Conservation (phyloP, 2,329 filamentous ascomycete genomes). For the Phyllosticta ampelicida region DNA sequence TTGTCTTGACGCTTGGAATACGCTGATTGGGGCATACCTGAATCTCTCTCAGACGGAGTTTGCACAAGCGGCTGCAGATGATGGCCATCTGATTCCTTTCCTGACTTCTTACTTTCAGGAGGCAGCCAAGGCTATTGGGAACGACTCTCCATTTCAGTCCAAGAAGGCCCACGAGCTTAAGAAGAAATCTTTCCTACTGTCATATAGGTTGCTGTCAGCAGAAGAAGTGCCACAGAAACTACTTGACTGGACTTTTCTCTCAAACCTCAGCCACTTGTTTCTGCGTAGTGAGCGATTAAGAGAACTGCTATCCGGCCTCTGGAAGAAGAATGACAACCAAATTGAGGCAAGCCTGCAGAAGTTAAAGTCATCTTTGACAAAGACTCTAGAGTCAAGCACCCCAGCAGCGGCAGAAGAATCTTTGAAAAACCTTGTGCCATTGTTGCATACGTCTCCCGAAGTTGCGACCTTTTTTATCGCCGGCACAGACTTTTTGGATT, state of each 20-base stretch:
- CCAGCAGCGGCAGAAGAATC: constrained; percentile 44
- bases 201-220: constrained; percentile 45
- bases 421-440: constrained; percentile 49
- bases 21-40: constrained; percentile 55
- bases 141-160: constrained; percentile 12
- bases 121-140: constrained; percentile 24
- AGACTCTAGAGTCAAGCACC: constrained; percentile 52
- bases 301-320: constrained; percentile 40
- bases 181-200: constrained; percentile 54
- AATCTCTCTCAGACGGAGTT: constrained; percentile 49
- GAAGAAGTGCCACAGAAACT: constrained; percentile 38
- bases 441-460: constrained; percentile 51
- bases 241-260: constrained; percentile 56
- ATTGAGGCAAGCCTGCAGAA: constrained; percentile 47
- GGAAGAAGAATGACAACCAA: constrained; percentile 37
- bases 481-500: constrained; percentile 80
- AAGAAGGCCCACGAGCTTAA: constrained; percentile 43
- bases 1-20: constrained; percentile 66
- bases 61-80: constrained; percentile 36
- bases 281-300: constrained; percentile 49
- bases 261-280: constrained; percentile 57
- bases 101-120: constrained; percentile 57
- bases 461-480: constrained; percentile 57
- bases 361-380: constrained; percentile 52
- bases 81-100: constrained; percentile 52